These are phyloP conservation scores for Calonectria pseudoturangicola DNA, from an alignment of 2,329 filamentous ascomycete genomes.

Conservation along the genomic window DNA sequence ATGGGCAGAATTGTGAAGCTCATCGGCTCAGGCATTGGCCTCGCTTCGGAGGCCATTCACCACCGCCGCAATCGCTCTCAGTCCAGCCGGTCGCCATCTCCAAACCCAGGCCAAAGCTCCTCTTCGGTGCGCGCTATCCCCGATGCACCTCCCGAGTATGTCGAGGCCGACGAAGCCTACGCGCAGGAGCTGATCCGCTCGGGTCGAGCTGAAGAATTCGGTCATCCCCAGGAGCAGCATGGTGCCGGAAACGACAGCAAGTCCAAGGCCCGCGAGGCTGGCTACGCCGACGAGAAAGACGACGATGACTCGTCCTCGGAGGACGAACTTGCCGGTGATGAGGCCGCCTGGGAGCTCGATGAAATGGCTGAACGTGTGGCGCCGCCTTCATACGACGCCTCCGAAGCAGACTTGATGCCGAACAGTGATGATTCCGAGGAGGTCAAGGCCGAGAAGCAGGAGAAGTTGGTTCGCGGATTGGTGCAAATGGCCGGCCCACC, in stretches of 20 bases:
- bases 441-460: constrained; percentile 18
- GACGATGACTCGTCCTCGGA: constrained; percentile 10
- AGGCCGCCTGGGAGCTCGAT: constrained; percentile 29
- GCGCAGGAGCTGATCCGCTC: not conserved
- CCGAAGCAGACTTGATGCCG: constrained; percentile 12
- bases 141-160: constrained; percentile 17
- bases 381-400: constrained; percentile 21
- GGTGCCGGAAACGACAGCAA: not conserved
- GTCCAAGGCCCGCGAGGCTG: constrained; percentile 8
- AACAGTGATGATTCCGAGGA: constrained; percentile 23
- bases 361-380: constrained; percentile 28
- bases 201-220: not conserved
- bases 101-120: constrained; percentile 12
- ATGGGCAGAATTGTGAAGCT: constrained; percentile 28
- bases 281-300: constrained; percentile 9
- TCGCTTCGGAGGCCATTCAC: constrained; percentile 29
- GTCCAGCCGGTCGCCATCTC: constrained; percentile 3
- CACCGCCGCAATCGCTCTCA: constrained; percentile 18
- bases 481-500: constrained; percentile 30
- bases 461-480: constrained; percentile 14
- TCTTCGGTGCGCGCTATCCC: constrained; percentile 4
- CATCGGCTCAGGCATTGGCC: constrained; percentile 27
- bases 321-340: constrained; percentile 23
- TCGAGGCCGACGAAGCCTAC: constrained; percentile 12
- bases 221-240: not conserved